Percentiles rank a stretch among this genome's conserved stretches.
Evolutionary conservation across 345 rosid species (phyloP).

Genomic region (Brassica cretica): DNA sequence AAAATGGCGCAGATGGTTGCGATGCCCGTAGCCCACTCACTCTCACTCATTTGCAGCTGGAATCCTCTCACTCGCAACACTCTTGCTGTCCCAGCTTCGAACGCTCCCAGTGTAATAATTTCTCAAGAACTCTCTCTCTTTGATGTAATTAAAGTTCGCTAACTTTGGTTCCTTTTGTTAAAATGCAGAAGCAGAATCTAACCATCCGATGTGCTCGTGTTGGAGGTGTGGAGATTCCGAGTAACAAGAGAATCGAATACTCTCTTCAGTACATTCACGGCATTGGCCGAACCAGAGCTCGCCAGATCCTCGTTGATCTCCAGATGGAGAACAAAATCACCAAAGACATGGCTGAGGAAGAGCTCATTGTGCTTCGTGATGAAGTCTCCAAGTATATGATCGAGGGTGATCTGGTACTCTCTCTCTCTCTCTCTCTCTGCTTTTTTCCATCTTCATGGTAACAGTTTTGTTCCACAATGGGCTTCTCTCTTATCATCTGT

Average conservation of each 20-base stretch:
- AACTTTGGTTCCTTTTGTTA: neutral
- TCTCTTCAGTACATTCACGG: slow-evolving; percentile 96
- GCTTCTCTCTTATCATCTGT: neutral
- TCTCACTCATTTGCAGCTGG: slow-evolving; percentile 52
- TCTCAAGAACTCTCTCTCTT: neutral
- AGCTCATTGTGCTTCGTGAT: slow-evolving; percentile 72
- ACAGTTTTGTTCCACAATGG: neutral
- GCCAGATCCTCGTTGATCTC: slow-evolving; percentile 69
- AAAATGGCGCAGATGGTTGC: slow-evolving; percentile 70
- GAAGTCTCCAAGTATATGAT: slow-evolving; percentile 90
- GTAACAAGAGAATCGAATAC: slow-evolving; percentile 71
- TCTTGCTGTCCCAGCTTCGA: slow-evolving; percentile 48
- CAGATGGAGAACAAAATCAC: slow-evolving; percentile 81
- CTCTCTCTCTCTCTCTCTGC: slow-evolving; percentile 16
- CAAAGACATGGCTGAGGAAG: slow-evolving; percentile 83
- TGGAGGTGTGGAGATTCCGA: slow-evolving; percentile 90
- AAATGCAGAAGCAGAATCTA: slow-evolving; percentile 48
- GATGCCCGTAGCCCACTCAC: slow-evolving; percentile 63
- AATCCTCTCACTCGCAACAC: slow-evolving; percentile 45
- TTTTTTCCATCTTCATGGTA: neutral
- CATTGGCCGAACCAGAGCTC: slow-evolving; percentile 72
- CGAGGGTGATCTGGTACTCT: slow-evolving; percentile 84
- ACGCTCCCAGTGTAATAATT: slow-evolving; percentile 45
- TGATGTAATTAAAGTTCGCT: neutral
- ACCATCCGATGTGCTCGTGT: slow-evolving; percentile 80